Base-by-base conservation (phyloP, 208 protist species). In the Leishmania mexicana region DNA sequence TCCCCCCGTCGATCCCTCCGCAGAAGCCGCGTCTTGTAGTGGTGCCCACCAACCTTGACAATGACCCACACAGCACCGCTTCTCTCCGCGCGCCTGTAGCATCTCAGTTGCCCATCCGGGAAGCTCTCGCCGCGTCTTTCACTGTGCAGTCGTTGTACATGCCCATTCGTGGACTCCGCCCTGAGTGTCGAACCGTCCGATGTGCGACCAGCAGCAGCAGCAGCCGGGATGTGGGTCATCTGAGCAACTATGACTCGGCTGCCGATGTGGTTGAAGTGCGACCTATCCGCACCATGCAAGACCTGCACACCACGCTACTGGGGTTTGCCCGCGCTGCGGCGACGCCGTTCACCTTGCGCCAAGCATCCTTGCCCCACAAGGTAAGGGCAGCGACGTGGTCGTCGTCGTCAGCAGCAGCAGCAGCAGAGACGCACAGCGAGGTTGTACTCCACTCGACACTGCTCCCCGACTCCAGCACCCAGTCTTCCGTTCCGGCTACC, bases 221-320 rank as follows among this genome's bases (percentile, higher is more conserved):
- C 49, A 51, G 15, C 28, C 53, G 5, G 21, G 11, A 15, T 58
- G 51, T 24, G 35, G 19, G 42, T 49, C 35, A 38, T 64, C 31
- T 62, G 21, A 40, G 19, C 11, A 5, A 1, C 28, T 38, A 78
- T 67, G 57, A 49, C 58, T 42, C 45, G 1, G 38, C 40, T 31
- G 19, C 31, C 11, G 76, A 67, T 40, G 60, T 42, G 21, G n/a
- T n/a, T 42, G 10, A 74, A 47, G 65, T 51, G 58, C 58, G 57
- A 35, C 51, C 76, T 0, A 78, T 78, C n/a, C 75, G 51, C 49
- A 79, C 82, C 49, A 82, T 77, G 57, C 77, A 76, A 70, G 82
- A 82, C 28, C 82, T 85, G 10, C 82, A 85, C 57, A 80, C 82
- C 8, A 65, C 78, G 13, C 65, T 85, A 28, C 77, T 85, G 31